Base-by-base conservation (phyloP, 116 monocot species). In the Phalaenopsis hybrid region DNA sequence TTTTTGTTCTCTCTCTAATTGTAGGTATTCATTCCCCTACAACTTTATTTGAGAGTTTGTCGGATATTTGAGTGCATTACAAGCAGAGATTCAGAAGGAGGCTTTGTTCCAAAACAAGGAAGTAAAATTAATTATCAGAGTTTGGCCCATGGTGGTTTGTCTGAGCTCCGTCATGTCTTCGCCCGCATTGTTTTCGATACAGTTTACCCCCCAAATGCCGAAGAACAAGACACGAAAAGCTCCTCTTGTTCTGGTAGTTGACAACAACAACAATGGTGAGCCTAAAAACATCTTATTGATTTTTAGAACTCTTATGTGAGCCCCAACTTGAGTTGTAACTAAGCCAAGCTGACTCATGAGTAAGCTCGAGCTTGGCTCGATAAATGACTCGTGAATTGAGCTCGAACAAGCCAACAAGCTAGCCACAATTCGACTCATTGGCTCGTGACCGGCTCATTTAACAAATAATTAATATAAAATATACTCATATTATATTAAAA, bases 151-250 rank as follows among this genome's bases (percentile, higher is more conserved):
- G 94, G 96, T 70, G 79, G 78, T 48, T 76, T 91, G 63, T 59
- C 86, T 31, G 96, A 96, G 81, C 80, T 92, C 17, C 85, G 94
- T 44, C 88, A 91, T 76, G 89, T 92, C 17, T 86, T 96, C 80
- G 89, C 96, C 0, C 82, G 90, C 75, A 91, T 96, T 21, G 88
- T 96, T 57, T 92, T 96, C 50, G 94, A 94, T 76, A 91, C 96
- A 7, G 74, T 92, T 49, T 96, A 88, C 59, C 96, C 96, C 43
- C 83, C 83, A 10, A 79, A 82, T 34, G 25, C 72, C 23, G 76
- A 86, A 82, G 78, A 52, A 80, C 44, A 8, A 55, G 74, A 68
- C 65, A 31, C 7, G 44, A 25, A 34, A 44, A 28, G 45, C 34
- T 37, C 82, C 48, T 25, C 18, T 74, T 18, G 44, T 6, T 2